These are phyloP conservation scores for Rhizopus microsporus DNA, from an alignment of 371 early-diverging fungal species.

Conservation along the genomic window DNA sequence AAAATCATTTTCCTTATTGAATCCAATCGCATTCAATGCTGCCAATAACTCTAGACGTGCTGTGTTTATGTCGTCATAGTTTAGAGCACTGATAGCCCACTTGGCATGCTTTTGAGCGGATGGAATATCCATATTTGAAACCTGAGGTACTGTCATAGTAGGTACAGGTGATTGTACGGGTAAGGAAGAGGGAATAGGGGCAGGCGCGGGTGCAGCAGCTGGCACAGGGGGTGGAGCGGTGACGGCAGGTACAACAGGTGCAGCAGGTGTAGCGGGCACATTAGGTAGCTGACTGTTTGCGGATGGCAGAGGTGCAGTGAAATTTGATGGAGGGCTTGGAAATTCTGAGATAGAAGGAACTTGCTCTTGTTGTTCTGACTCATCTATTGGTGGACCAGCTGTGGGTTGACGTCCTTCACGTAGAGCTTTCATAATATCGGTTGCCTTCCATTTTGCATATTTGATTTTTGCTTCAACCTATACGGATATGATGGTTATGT, in stretches of 20 bases:
- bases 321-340: conserved; percentile 55
- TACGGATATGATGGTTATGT: neutral
- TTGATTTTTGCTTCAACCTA: conserved; percentile 86
- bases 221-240: conserved; percentile 2
- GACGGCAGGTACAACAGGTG: conserved; percentile 9
- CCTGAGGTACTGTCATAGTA: neutral
- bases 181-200: neutral
- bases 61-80: conserved; percentile 89
- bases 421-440: conserved; percentile 89
- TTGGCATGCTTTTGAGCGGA: conserved; percentile 86
- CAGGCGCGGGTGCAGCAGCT: neutral
- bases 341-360: conserved; percentile 46
- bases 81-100: conserved; percentile 93
- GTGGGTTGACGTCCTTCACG: conserved; percentile 82
- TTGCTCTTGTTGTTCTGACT: conserved; percentile 10
- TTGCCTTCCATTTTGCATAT: conserved; percentile 95
- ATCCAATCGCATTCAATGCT: conserved; percentile 64
- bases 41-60: conserved; percentile 82
- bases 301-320: conserved; percentile 42
- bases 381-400: conserved; percentile 63
- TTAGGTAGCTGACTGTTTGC: conserved; percentile 12
- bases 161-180: neutral
- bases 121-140: conserved; percentile 41
- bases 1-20: conserved; percentile 46
- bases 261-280: neutral